Percentiles rank a stretch among this genome's conserved stretches.
Conservation (phyloP, 164 flowering plant genomes). For the Stephania yunnanensis region DNA sequence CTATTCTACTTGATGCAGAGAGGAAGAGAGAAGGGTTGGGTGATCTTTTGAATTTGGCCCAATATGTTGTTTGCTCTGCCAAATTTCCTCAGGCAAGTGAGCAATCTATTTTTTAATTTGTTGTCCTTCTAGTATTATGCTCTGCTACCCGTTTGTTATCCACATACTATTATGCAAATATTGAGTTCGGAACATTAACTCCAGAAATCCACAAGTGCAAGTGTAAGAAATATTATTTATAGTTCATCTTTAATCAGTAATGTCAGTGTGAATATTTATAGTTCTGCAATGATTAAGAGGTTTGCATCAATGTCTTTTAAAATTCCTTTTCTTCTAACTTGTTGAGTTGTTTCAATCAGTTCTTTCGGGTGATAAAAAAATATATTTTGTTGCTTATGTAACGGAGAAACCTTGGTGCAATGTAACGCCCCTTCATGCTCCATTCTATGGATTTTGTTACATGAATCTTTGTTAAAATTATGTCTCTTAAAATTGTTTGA, state of each 20-base stretch:
- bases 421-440: not conserved
- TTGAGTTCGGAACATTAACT: not conserved
- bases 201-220: not conserved
- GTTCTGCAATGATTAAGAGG: no score
- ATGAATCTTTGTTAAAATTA: not conserved
- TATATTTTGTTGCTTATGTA: not conserved
- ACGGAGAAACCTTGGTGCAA: not conserved
- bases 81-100: conserved; percentile 75
- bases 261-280: not conserved
- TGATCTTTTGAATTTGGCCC: conserved; percentile 56
- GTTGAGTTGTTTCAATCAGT: not conserved
- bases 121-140: not conserved
- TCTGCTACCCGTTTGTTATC: not conserved
- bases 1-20: conserved; percentile 82
- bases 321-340: not conserved
- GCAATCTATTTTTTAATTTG: conserved; percentile 1
- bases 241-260: not conserved
- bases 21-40: conserved; percentile 79
- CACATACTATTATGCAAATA: not conserved
- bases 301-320: not conserved
- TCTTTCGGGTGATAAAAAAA: not conserved
- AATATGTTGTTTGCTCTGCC: conserved; percentile 73
- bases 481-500: no score
- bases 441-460: not conserved
- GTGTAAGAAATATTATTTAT: not conserved